Evolutionary conservation across 371 early-diverging fungal genomes (phyloP), one percentile per base, ranked within the genome.

Genomic region (Mucor circinelloides): DNA sequence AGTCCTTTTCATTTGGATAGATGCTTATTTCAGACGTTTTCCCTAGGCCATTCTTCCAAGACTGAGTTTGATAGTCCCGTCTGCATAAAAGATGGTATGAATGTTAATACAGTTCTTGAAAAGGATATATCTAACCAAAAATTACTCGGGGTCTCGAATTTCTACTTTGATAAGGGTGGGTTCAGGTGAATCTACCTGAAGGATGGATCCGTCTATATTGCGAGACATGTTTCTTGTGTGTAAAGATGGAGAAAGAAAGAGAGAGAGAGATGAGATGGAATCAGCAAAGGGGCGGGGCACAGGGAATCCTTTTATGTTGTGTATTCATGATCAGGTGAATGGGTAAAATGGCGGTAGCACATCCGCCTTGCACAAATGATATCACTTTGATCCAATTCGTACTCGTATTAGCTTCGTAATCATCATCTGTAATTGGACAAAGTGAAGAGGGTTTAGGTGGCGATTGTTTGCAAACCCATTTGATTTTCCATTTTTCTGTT

Each of bases 41-140:
- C 27, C 91, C 91, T 8, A 90, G 80, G 0, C 91, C 91, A 74
- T 91, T 91, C 67, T 90, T 90, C 91, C 91, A 91, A 27, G 81
- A 65, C 66, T 83, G 76, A 30, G 70, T 75, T 32, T 56, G 61
- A 59, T 81, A 77, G 61, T 80, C 73, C 36, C 63, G 68, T 8
- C 71, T 74, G 38, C 56, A 57, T 52, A 59, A 60, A 40, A 52
- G 34, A 58, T 54, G 19, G n/a, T 52, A 32, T 10, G 10, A 44
- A 19, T 44, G 8, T 44, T 19, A 44, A 44, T 12, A n/a, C 15
- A 4, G n/a, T 3, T 15, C 8, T 57, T 36, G 12, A 34, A 27
- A 13, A 27, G 13, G 27, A 2, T 19, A 34, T 13, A 64, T 9
- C n/a, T 36, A 19, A 30, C 17, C n/a, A 50, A 62, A 50, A 62